Evolutionary conservation across 805 yeast genomes (phyloP).

Genomic region (Saturnispora silvae): DNA sequence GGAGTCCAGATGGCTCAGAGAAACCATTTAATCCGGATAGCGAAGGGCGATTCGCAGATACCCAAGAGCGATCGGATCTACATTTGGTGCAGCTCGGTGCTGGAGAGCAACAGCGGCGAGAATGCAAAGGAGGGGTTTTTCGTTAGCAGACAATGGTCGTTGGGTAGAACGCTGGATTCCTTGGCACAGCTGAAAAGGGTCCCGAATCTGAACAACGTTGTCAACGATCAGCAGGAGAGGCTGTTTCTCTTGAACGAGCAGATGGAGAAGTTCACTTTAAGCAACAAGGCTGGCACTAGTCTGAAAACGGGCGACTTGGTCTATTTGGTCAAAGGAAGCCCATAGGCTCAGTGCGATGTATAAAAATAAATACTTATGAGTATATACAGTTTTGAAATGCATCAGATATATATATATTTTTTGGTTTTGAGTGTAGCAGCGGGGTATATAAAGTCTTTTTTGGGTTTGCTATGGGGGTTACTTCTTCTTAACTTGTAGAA

Average conservation of each 20-base stretch:
- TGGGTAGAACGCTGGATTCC: conserved; percentile 48
- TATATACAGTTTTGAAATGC: not conserved
- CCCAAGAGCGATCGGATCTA: conserved; percentile 36
- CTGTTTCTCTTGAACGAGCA: conserved; percentile 3
- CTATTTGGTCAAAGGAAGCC: conserved; percentile 42
- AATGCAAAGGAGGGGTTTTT: conserved; percentile 28
- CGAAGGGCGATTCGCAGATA: conserved; percentile 43
- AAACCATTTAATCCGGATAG: conserved; percentile 33
- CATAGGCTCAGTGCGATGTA: not conserved
- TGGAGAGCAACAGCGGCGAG: not conserved
- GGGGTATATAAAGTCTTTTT: too few relatives aligned
- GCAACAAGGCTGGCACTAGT: conserved; percentile 28
- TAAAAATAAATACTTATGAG: not conserved
- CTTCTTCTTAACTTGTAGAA: too few relatives aligned
- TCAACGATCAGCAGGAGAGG: not conserved
- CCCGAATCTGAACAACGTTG: conserved; percentile 37
- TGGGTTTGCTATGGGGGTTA: too few relatives aligned
- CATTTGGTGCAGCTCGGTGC: conserved; percentile 28
- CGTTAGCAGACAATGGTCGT: conserved; percentile 47
- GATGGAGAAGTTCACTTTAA: conserved; percentile 19
- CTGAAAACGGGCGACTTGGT: conserved; percentile 40
- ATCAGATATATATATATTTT: not conserved
- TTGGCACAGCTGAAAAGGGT: conserved; percentile 38
- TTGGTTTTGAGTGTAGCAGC: too few relatives aligned
- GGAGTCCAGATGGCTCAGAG: conserved; percentile 23